phyloP scores from a whole-genome alignment of 768 basidiomycete species.

The Kwoniella pini region DNA sequence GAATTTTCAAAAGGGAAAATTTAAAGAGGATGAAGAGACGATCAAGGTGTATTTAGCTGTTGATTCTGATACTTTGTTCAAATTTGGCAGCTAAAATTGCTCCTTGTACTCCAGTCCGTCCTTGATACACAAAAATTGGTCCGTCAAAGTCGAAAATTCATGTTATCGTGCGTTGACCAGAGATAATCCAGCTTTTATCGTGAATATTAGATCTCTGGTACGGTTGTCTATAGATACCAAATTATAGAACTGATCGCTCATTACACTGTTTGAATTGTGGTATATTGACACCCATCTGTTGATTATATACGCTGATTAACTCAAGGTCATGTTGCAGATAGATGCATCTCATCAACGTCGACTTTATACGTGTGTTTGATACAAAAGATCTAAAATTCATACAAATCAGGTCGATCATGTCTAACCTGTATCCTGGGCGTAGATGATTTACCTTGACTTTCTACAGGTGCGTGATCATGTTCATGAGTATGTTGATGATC shows the following conservation, averaged over 20 bases:
- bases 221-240: no score
- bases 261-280: no score
- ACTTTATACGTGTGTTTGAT: no score
- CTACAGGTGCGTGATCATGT: constrained; percentile 21
- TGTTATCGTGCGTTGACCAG: constrained; percentile 4
- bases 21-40: constrained; percentile 4
- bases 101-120: not conserved
- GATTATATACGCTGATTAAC: no score
- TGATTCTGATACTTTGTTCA: not conserved
- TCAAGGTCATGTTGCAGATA: no score
- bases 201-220: no score
- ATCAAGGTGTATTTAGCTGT: not conserved
- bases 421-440: constrained; percentile 23
- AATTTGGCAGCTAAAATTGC: not conserved
- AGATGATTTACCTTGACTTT: not conserved
- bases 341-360: no score
- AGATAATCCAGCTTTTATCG: no score
- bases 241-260: no score
- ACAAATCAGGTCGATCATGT: constrained; percentile 54
- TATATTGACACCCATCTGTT: no score
- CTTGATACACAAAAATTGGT: constrained; percentile 6
- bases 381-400: constrained; percentile 54
- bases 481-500: constrained; percentile 28
- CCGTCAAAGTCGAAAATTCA: not conserved
- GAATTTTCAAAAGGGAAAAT: constrained; percentile 1